Evolutionary conservation across 495 filamentous ascomycete species (phyloP).

Genomic region (Bombardia bombarda): DNA sequence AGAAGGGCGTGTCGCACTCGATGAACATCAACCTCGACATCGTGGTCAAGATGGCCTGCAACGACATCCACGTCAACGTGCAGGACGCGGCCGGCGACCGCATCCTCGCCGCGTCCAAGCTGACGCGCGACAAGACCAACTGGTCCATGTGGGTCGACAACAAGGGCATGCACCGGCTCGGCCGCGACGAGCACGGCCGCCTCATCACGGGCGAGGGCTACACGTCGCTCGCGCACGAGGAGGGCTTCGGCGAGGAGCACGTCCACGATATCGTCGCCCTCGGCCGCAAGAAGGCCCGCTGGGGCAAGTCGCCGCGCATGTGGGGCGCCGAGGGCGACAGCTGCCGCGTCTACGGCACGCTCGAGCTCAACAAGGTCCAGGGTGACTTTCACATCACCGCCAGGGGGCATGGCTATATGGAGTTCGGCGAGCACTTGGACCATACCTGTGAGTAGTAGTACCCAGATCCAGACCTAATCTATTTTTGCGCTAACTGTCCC

Average conservation of each 20-base stretch:
- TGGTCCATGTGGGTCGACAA: conserved; percentile 76
- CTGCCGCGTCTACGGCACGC: conserved; percentile 83
- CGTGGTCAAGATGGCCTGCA: conserved; percentile 84
- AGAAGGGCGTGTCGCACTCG: conserved; percentile 79
- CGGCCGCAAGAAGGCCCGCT: conserved; percentile 48
- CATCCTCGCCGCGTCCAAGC: conserved; percentile 69
- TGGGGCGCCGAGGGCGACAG: conserved; percentile 47
- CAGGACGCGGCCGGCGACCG: conserved; percentile 92
- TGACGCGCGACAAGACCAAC: conserved; percentile 67
- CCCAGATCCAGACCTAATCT: not conserved
- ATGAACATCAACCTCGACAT: conserved; percentile 95
- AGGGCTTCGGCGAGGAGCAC: conserved; percentile 59
- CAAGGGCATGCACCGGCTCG: conserved; percentile 60
- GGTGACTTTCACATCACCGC: conserved; percentile 99
- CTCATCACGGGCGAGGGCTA: conserved; percentile 48
- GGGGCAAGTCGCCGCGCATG: conserved; percentile 66
- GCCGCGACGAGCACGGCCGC: conserved; percentile 38
- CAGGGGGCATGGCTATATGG: conserved; percentile 84
- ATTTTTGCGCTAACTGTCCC: not conserved
- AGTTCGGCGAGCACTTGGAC: conserved; percentile 73
- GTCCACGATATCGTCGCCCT: conserved; percentile 63
- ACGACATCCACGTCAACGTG: conserved; percentile 87
- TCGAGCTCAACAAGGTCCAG: conserved; percentile 93
- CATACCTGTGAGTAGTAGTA: conserved; percentile 54
- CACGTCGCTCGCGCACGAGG: conserved; percentile 43